Evolutionary conservation across 106 monocot genomes (phyloP), one percentile per base, ranked within the genome.

Genomic region (Posidonia australis): DNA sequence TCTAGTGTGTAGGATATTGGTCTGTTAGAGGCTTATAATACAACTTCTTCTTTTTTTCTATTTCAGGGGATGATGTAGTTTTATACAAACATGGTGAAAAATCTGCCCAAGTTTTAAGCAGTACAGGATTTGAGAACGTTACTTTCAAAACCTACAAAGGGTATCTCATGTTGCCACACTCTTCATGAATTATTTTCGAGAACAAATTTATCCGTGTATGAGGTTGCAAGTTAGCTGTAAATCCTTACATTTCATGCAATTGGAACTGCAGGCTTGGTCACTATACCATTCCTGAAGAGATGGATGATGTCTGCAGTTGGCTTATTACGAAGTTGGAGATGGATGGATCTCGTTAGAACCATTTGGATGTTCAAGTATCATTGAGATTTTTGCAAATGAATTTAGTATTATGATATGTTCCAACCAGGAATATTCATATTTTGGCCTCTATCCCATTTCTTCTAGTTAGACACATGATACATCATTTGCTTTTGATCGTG

Each of bases 271-370:
- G 94, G 42, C 82, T 90, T 51, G 94, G 90, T 23, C 90, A 90
- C 69, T 86, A 94, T 63, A 90, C 89, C 2, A 53, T 90, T 26
- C 93, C 93, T 13, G 85, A 86, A 76, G 89, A 94, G 80, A 94
- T 94, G 93, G 90, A 96, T 60, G 94, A 96, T 65, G 76, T 90
- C 41, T 77, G 84, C 84, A 81, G 80, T 62, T 96, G 90, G 90
- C 74, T 96, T 32, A 80, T 61, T 12, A 65, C 86, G 29, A 76
- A 67, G 25, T 56, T 96, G 76, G 82, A 27, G 46, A 22, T 64
- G 10, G 64, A 64, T 23, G 46, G 59, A 9, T 60, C 31, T 23
- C 22, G 25, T 9, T 55, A 26, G 25, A 55, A 55, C 25, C 0
- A 55, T 16, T 16, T 0, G 3, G 12, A 2, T 11, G 26, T 14